Conservation (phyloP, 176 grass and related monocot species). For the Oryza brachyantha region DNA sequence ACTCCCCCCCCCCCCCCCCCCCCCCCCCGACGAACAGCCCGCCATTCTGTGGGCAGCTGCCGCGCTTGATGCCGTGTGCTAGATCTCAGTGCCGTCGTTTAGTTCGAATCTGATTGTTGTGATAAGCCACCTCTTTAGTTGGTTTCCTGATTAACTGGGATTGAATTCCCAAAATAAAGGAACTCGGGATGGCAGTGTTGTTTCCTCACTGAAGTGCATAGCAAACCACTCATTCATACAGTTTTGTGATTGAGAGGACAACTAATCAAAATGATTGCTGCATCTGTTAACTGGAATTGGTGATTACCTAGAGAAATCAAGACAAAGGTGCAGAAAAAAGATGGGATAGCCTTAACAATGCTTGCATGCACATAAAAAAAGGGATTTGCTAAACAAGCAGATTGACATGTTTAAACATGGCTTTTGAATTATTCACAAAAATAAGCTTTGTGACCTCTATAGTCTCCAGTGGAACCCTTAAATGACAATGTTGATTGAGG, state of each 20-base stretch:
- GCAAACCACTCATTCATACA: background rate
- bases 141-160: background rate
- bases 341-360: background rate
- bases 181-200: background rate
- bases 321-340: background rate
- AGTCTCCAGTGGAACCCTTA: background rate
- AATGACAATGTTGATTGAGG: background rate
- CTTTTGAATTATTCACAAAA: background rate
- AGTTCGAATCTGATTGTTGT: no score
- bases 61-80: background rate
- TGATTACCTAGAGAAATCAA: background rate
- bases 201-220: background rate
- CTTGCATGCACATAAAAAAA: background rate
- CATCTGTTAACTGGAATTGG: background rate
- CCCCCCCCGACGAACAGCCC: no score
- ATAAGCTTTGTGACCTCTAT: background rate
- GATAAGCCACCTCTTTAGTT: background rate
- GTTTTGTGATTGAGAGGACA: no score
- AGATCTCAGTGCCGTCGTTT: conserved; percentile 9
- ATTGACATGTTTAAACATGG: background rate
- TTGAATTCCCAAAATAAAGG: background rate
- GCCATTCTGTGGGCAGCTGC: background rate
- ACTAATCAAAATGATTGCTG: background rate
- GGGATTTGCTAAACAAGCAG: no score
- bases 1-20: no score